Conservation (phyloP, 2,329 filamentous ascomycete species). For the Coniochaeta sp. region DNA sequence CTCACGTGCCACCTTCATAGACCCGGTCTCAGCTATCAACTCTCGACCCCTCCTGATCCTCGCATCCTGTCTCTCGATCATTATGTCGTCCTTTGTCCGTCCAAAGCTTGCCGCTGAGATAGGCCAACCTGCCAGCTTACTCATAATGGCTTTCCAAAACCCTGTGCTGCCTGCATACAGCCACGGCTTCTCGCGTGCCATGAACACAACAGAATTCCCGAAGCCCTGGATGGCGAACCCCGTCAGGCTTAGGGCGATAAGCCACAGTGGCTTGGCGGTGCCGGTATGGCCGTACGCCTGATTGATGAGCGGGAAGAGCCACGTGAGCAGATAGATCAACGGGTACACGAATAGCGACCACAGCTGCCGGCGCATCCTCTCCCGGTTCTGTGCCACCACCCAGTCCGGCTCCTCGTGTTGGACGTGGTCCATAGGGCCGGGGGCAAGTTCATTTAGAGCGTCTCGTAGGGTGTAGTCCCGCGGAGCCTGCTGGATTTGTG, state of each 20-base stretch:
- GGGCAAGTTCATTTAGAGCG: too few relatives aligned
- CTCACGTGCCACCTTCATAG: too few relatives aligned
- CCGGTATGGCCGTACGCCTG: conserved; percentile 44
- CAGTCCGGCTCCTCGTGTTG: not conserved
- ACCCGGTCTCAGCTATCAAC: too few relatives aligned
- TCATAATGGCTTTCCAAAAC: too few relatives aligned
- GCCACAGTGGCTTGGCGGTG: conserved; percentile 34
- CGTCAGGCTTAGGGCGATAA: conserved; percentile 23
- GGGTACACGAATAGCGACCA: conserved; percentile 72
- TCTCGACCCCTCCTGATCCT: too few relatives aligned
- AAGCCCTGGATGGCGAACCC: conserved; percentile 59
- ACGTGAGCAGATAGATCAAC: conserved; percentile 62
- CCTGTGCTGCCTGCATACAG: conserved; percentile 31
- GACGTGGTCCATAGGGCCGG: too few relatives aligned
- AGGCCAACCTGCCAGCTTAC: too few relatives aligned
- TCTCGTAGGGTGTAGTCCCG: too few relatives aligned
- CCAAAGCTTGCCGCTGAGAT: too few relatives aligned
- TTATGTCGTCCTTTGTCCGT: too few relatives aligned
- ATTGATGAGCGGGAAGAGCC: conserved; percentile 62
- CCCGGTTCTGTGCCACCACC: conserved; percentile 29
- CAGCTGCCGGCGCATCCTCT: conserved; percentile 59
- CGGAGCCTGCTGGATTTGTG: too few relatives aligned
- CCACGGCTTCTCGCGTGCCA: conserved; percentile 66
- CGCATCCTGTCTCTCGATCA: too few relatives aligned
- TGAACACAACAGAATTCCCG: conserved; percentile 62